Conservation (phyloP, 164 flowering plant species). For the Chimonanthus salicifolius region DNA sequence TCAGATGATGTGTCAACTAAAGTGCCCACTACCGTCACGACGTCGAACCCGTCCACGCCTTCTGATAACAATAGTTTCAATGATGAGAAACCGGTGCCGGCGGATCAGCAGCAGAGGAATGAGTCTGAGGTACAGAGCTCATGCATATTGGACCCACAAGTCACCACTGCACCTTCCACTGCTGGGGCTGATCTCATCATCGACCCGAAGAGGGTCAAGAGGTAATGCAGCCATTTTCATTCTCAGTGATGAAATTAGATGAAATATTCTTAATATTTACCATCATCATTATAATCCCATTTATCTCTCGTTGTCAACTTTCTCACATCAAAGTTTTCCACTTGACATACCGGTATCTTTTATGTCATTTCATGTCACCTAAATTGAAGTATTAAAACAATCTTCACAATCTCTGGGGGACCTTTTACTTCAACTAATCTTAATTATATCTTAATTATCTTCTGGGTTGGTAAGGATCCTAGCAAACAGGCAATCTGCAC, state of each 20-base stretch:
- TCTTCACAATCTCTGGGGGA: too few relatives aligned
- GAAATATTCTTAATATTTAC: too few relatives aligned
- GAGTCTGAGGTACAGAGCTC: slow-evolving; percentile 50
- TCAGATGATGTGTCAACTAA: slow-evolving; percentile 33
- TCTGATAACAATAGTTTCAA: slow-evolving; percentile 58
- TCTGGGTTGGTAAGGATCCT: slow-evolving; percentile 42
- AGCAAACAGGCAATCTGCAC: slow-evolving; percentile 88
- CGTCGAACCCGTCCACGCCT: slow-evolving; percentile 49
- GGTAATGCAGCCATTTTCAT: slow-evolving; percentile 28
- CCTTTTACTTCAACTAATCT: neutral
- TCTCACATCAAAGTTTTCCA: too few relatives aligned
- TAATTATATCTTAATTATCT: neutral
- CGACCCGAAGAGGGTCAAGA: slow-evolving; percentile 74
- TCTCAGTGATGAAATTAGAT: too few relatives aligned
- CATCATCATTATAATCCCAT: too few relatives aligned
- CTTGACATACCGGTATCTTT: too few relatives aligned
- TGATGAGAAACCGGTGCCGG: slow-evolving; percentile 24
- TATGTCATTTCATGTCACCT: too few relatives aligned
- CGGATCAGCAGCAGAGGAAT: slow-evolving; percentile 22
- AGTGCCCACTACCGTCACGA: slow-evolving; percentile 18
- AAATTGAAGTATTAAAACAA: too few relatives aligned
- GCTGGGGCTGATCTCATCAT: slow-evolving; percentile 22
- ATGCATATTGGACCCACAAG: slow-evolving; percentile 18
- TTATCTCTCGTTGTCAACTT: too few relatives aligned
- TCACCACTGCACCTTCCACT: slow-evolving; percentile 4